A percentile compares a stretch with the other conserved stretches of the same genome.
Conservation (phyloP, 164 flowering plant genomes). For the Kingdonia uniflora region DNA sequence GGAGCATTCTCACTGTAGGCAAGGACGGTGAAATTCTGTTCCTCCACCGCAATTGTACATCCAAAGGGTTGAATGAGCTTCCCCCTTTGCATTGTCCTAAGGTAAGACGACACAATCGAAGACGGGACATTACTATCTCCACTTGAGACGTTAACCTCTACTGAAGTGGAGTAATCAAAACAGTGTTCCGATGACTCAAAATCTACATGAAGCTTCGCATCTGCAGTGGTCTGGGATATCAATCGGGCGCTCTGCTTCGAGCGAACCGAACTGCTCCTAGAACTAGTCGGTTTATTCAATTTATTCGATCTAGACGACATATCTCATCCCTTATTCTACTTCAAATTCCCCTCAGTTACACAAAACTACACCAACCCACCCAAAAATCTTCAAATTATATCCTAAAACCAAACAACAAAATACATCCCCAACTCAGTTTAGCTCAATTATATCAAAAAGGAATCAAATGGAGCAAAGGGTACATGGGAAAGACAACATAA, state of each 20-base stretch:
- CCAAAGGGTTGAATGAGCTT: constrained; percentile 59
- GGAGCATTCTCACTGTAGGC: constrained; percentile 70
- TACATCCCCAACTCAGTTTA: no score
- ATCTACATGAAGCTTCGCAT: constrained; percentile 54
- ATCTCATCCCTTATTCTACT: constrained; percentile 20
- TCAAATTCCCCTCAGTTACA: no score
- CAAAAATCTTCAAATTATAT: no score
- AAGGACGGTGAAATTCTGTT: constrained; percentile 33
- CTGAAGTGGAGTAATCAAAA: constrained; percentile 53
- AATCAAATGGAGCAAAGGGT: no score
- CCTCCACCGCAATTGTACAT: constrained; percentile 56
- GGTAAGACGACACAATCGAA: constrained; percentile 45
- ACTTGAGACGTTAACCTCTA: constrained; percentile 30
- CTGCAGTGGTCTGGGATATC: constrained; percentile 47
- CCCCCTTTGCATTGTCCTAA: constrained; percentile 56
- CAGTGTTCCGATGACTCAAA: constrained; percentile 37
- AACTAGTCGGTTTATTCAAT: constrained; percentile 37
- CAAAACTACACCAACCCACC: no score
- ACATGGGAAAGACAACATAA: no score
- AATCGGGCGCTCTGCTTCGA: constrained; percentile 43
- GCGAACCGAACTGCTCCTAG: constrained; percentile 43
- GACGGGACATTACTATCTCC: constrained; percentile 37
- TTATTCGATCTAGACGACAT: constrained; percentile 53
- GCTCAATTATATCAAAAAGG: no score
- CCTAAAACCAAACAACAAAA: no score